Conservation (phyloP, 2,329 filamentous ascomycete genomes). For the Sporothrix inflata region DNA sequence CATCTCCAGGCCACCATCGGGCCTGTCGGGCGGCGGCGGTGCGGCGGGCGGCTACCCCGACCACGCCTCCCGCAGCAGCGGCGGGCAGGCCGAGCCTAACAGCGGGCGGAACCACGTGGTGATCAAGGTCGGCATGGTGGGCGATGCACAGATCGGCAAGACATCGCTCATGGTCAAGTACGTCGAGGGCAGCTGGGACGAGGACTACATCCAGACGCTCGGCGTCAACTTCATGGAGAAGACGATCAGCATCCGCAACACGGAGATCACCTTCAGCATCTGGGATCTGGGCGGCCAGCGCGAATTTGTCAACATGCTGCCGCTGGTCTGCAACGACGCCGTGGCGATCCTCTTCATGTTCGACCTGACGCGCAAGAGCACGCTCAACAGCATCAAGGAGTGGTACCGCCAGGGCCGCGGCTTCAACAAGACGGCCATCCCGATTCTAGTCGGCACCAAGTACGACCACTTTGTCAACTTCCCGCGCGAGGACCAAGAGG, state of each 20-base stretch:
- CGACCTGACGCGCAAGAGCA: constrained; percentile 96
- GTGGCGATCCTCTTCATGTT: constrained; percentile 99
- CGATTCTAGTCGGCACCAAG: constrained; percentile 94
- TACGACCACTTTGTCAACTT: constrained; percentile 99
- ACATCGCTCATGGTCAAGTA: constrained; percentile 99
- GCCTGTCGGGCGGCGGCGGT: constrained; percentile 52
- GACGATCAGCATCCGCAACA: constrained; percentile 98
- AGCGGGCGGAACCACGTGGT: constrained; percentile 76
- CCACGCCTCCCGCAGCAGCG: constrained; percentile 48
- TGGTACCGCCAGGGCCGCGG: constrained; percentile 98
- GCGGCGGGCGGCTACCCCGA: constrained; percentile 47
- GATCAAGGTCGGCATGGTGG: constrained; percentile 99
- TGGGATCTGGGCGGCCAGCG: constrained; percentile 98
- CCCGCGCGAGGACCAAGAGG: constrained; percentile 93
- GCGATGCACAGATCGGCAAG: constrained; percentile 98
- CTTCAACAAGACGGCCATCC: constrained; percentile 99
- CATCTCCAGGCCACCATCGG: constrained; percentile 60
- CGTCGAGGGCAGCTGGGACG: constrained; percentile 98
- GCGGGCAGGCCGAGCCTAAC: constrained; percentile 41
- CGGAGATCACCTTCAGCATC: constrained; percentile 98
- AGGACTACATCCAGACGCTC: constrained; percentile 98
- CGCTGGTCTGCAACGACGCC: constrained; percentile 98
- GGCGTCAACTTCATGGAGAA: constrained; percentile 99
- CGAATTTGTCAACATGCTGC: constrained; percentile 99
- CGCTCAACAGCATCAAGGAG: constrained; percentile 98